Evolutionary conservation across 306 rosid genomes (phyloP).

Genomic region (Cucurbita maxima): DNA sequence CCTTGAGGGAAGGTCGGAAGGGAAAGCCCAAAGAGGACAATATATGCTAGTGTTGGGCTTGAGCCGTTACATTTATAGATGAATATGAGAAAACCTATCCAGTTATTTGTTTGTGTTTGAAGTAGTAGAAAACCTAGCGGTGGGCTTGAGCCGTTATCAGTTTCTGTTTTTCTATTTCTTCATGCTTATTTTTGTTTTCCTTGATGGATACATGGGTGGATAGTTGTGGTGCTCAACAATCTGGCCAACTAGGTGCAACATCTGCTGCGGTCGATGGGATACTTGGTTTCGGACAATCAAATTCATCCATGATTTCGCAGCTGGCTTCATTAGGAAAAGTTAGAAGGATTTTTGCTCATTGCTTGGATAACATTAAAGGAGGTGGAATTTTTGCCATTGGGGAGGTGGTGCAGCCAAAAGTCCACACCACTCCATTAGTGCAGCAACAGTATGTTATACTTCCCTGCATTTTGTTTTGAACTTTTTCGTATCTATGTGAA

Average conservation of each 20-base stretch:
- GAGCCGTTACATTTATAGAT: not conserved
- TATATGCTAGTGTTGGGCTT: too few relatives aligned
- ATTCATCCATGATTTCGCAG: constrained; percentile 79
- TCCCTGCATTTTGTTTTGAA: not conserved
- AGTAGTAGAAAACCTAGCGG: not conserved
- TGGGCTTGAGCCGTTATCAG: too few relatives aligned
- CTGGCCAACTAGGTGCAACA: constrained; percentile 40
- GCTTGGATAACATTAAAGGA: constrained; percentile 60
- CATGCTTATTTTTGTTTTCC: not conserved
- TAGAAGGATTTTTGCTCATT: constrained; percentile 69
- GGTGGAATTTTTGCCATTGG: constrained; percentile 94
- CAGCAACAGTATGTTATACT: constrained; percentile 41
- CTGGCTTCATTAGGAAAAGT: constrained; percentile 71
- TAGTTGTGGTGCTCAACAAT: constrained; percentile 66
- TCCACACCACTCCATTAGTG: constrained; percentile 40
- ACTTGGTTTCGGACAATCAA: constrained; percentile 89
- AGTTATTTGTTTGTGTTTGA: not conserved
- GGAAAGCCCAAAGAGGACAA: too few relatives aligned
- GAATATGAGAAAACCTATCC: not conserved
- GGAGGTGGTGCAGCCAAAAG: constrained; percentile 59
- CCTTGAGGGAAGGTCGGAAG: too few relatives aligned
- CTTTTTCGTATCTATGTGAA: not conserved
- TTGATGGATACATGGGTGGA: not conserved
- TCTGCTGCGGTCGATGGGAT: constrained; percentile 61
- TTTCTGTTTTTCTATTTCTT: not conserved